Percentiles rank a stretch among this genome's conserved stretches.
Conservation (phyloP, 345 rosid genomes). For the Gossypium sturtianum region DNA sequence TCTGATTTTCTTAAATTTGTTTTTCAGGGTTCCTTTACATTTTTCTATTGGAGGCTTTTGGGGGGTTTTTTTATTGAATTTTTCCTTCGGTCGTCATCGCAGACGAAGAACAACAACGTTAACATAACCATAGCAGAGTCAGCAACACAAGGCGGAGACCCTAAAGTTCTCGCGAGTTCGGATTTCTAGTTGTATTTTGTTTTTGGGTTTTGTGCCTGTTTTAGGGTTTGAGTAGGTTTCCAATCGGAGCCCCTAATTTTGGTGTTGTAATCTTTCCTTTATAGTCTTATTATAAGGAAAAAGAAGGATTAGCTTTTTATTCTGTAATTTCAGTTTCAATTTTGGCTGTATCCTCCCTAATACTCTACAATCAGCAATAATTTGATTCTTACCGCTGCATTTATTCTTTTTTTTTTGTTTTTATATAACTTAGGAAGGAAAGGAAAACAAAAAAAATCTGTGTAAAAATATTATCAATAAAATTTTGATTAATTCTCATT, state of each 20-base stretch:
- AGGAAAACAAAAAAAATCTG: neutral
- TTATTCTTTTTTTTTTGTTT: conserved; percentile 5
- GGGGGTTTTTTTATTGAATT: neutral
- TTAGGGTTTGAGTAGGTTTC: conserved; percentile 3
- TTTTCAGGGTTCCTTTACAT: neutral
- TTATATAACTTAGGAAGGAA: conserved; percentile 16
- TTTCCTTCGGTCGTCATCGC: neutral
- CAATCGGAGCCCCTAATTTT: conserved; percentile 2
- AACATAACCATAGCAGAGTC: neutral
- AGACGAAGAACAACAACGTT: neutral
- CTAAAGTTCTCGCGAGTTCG: neutral
- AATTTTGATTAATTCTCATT: conserved; percentile 18
- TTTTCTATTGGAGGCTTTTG: neutral
- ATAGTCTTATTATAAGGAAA: conserved; percentile 1
- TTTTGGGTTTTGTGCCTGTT: neutral
- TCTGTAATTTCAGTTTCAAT: neutral
- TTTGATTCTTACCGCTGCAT: conserved; percentile 19
- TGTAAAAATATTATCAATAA: conserved; percentile 16
- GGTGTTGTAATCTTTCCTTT: conserved; percentile 5
- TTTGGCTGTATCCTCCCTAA: conserved; percentile 11
- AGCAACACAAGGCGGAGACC: neutral
- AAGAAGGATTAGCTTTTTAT: neutral
- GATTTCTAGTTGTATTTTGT: conserved; percentile 3
- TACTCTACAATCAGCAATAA: conserved; percentile 34
- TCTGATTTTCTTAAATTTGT: neutral